Base-by-base conservation (phyloP, 1,139 yeast genomes). In the Hyphopichia fennica region DNA sequence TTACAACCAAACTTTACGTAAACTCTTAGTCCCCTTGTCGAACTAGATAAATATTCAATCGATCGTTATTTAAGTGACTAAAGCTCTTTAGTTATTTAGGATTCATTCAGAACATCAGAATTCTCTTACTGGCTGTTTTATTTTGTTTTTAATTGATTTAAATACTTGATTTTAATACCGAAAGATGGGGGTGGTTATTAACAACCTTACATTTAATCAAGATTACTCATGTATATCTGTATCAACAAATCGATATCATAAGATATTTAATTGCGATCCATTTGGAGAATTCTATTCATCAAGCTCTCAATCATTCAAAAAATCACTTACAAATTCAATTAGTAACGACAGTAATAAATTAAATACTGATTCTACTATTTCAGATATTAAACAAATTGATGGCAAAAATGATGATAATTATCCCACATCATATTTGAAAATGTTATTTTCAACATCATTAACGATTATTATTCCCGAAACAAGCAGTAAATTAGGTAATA, bases 381-480 rank as follows among this genome's bases (percentile, higher is more conserved):
- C 27, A 32, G 39, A 34, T 27, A 40, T 36, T 19, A 35, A 39
- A 9, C 22, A 18, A 13, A 38, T 35, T 7, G 38, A 31, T 15
- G 38, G 23, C 13, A 23, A 35, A 3, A 27, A 18, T n/a, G 40
- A 48, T 27, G 38, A 36, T 19, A 37, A 37, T 14, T 35, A 46
- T 10, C 69, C 73, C 13, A 66, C 75, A 1, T 53, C 62, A 7
- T 58, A 61, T 44, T 53, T 81, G 20, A 84, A 83, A 49, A 83
- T 85, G 84, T 67, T 86, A 9, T 85, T 83, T 53, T 80, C 87
- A 5, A 83, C 91, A 0, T 82, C 89, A 3, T 63, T 86, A 32
- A 72, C 87, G 1, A 84, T 87, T 1, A 71, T 84, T 2, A 85
- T 82, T 1, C 86, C 77, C 3, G 58, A 64, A 38, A 45, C 75